phyloP scores from a whole-genome alignment of 2,329 filamentous ascomycete species.

The Aspergillus piperis region DNA sequence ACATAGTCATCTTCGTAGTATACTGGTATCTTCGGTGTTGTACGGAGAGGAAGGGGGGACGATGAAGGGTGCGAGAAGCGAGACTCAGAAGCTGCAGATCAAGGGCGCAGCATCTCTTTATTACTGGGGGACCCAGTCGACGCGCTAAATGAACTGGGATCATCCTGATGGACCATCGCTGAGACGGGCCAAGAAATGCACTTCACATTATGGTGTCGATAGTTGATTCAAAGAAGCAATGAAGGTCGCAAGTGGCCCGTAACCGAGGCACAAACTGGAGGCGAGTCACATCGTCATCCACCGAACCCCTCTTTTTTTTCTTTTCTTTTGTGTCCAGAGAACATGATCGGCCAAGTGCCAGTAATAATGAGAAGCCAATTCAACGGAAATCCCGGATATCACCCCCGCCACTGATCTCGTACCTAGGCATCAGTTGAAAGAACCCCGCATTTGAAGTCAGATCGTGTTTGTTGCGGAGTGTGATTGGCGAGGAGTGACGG shows the following conservation, averaged over 20 bases:
- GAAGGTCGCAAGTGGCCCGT: not conserved
- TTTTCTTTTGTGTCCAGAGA: not conserved
- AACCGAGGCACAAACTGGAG: not conserved
- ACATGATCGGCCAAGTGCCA: not conserved
- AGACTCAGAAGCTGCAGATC: not conserved
- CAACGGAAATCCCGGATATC: not conserved
- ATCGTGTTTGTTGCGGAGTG: not conserved
- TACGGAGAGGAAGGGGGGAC: not conserved
- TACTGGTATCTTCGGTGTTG: not conserved
- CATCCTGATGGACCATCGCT: not conserved
- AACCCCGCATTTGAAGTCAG: not conserved
- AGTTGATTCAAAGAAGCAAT: not conserved
- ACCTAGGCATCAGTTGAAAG: not conserved
- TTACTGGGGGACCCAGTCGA: not conserved
- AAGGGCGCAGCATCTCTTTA: not conserved
- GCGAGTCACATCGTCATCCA: not conserved
- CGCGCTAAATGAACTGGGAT: not conserved
- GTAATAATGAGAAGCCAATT: not conserved
- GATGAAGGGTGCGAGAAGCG: not conserved
- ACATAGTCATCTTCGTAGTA: slow-evolving; percentile 29
- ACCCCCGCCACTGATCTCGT: not conserved
- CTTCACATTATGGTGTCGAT: not conserved
- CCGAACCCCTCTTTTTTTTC: not conserved
- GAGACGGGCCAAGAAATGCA: not conserved
- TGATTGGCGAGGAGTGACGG: not conserved